phyloP scores from a whole-genome alignment of 495 filamentous ascomycete species.

The Talaromyces ruber region DNA sequence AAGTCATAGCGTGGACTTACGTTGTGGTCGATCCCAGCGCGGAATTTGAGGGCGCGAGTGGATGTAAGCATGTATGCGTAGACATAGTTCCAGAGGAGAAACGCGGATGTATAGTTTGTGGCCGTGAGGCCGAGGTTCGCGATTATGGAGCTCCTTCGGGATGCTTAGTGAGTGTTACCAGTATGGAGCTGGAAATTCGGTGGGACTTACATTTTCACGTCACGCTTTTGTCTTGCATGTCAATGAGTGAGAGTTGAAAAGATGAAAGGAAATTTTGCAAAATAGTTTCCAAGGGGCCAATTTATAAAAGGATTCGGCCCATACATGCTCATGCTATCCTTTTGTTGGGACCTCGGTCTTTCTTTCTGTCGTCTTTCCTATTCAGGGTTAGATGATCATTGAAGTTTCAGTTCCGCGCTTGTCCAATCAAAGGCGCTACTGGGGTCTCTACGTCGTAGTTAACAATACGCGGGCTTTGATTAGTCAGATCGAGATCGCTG shows the following conservation, averaged over 20 bases:
- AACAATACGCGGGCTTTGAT: no score
- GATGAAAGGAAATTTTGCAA: background rate
- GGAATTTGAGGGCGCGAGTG: constrained; percentile 31
- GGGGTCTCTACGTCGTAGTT: no score
- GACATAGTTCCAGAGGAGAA: constrained; percentile 38
- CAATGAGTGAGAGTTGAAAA: no score
- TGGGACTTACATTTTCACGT: background rate
- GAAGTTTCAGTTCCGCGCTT: background rate
- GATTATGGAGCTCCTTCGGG: constrained; percentile 8
- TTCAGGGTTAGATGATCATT: background rate
- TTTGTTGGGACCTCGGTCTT: background rate
- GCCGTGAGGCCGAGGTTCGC: constrained; percentile 18
- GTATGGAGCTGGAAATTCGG: background rate
- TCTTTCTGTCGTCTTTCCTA: background rate
- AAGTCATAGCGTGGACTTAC: constrained; percentile 36
- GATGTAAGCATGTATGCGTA: constrained; percentile 37
- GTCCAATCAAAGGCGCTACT: no score
- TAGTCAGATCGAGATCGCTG: no score
- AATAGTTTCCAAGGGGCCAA: background rate
- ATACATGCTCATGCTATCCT: background rate
- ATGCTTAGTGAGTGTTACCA: background rate
- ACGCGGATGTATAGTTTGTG: constrained; percentile 27
- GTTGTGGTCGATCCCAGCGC: constrained; percentile 42
- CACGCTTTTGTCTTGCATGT: no score
- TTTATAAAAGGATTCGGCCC: background rate